phyloP scores from a whole-genome alignment of 2,329 filamentous ascomycete species.

The Fusarium gaditjirri region DNA sequence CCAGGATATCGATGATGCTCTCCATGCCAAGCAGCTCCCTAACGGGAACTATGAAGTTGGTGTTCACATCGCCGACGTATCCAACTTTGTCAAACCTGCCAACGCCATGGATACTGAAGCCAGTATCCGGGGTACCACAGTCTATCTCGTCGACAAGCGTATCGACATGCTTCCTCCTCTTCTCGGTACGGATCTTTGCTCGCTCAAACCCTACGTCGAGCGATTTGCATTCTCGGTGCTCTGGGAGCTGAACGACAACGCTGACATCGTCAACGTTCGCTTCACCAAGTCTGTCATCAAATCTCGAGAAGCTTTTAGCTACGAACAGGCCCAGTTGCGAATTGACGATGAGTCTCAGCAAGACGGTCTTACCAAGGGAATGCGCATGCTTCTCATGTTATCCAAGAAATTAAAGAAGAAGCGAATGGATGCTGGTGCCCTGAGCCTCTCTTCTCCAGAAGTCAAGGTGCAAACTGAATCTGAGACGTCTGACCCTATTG shows the following conservation, averaged over 20 bases:
- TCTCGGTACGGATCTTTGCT: conserved; percentile 95
- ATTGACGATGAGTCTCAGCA: conserved; percentile 90
- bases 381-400: conserved; percentile 85
- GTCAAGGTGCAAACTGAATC: conserved; percentile 95
- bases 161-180: conserved; percentile 99
- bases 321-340: conserved; percentile 92
- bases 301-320: conserved; percentile 96
- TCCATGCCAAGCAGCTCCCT: conserved; percentile 84
- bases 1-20: conserved; percentile 97
- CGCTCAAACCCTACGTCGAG: conserved; percentile 97
- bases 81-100: conserved; percentile 96
- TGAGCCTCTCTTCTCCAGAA: conserved; percentile 97
- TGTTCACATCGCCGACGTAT: conserved; percentile 99
- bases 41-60: conserved; percentile 97
- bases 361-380: conserved; percentile 89
- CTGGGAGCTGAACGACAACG: conserved; percentile 88
- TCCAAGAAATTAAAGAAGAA: conserved; percentile 95
- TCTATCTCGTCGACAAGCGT: conserved; percentile 98
- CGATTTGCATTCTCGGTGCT: conserved; percentile 86
- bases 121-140: conserved; percentile 91
- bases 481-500: conserved; percentile 94
- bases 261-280: conserved; percentile 83
- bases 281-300: conserved; percentile 99
- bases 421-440: conserved; percentile 93
- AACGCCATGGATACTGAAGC: conserved; percentile 98